Percentiles rank a stretch among this genome's conserved stretches.
Evolutionary conservation across 768 basidiomycete genomes (phyloP).

Genomic region (Leccinum ochraceum): DNA sequence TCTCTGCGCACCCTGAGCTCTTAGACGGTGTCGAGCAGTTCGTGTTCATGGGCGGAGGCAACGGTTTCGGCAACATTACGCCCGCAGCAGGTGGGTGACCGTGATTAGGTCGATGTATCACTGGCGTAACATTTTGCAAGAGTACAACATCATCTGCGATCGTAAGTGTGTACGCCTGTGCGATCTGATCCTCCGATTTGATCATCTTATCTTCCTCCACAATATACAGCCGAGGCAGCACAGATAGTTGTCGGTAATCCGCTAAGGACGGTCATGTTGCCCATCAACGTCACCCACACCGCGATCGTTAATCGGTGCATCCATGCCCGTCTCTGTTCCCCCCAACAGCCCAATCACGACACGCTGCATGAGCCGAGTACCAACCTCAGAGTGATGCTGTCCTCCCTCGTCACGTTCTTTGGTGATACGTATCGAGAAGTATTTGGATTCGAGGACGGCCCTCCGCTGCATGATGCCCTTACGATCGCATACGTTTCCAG

Average conservation of each 20-base stretch:
- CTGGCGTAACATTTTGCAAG: slow-evolving; percentile 36
- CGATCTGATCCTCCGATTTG: background rate
- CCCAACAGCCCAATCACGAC: slow-evolving; percentile 31
- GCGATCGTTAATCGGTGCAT: slow-evolving; percentile 67
- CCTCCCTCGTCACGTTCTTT: slow-evolving; percentile 75
- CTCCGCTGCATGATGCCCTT: slow-evolving; percentile 85
- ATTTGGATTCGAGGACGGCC: slow-evolving; percentile 83
- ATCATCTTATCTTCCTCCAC: background rate
- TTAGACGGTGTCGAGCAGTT: slow-evolving; percentile 49
- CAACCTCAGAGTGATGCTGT: slow-evolving; percentile 69
- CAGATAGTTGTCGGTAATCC: slow-evolving; percentile 78
- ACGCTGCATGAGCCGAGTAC: slow-evolving; percentile 29
- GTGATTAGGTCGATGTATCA: background rate
- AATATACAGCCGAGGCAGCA: slow-evolving; percentile 66
- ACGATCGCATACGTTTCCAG: slow-evolving; percentile 74
- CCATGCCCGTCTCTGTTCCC: slow-evolving; percentile 55
- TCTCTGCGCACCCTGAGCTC: slow-evolving; percentile 57
- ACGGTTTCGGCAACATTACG: slow-evolving; percentile 80
- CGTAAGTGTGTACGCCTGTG: slow-evolving; percentile 49
- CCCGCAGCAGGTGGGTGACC: slow-evolving; percentile 60
- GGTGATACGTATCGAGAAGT: slow-evolving; percentile 68
- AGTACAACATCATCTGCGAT: slow-evolving; percentile 82
- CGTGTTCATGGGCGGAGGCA: slow-evolving; percentile 87
- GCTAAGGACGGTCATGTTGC: slow-evolving; percentile 73
- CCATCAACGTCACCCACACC: slow-evolving; percentile 86